Evolutionary conservation across 306 rosid genomes (phyloP), one percentile per base, ranked within the genome.

Genomic region (Vachellia collinsii): DNA sequence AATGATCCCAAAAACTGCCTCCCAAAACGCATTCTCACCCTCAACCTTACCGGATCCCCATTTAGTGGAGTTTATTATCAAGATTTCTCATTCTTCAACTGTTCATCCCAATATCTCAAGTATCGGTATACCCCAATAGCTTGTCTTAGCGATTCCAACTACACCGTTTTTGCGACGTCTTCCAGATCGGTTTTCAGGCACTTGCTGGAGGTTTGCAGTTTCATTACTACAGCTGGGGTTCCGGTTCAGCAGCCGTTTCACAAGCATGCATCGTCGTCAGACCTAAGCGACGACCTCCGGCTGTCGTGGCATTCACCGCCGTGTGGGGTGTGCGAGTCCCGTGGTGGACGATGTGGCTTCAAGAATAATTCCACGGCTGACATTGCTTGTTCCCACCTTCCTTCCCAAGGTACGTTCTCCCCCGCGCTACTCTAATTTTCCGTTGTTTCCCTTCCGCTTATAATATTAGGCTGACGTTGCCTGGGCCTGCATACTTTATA

Each of bases 1-100:
- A 94, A 89, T 70, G 98, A 94, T 77, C 98, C 96, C 23, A 62
- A 84, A 25, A 77, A 70, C 22, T 94, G 98, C 71, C 93, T 94
- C 41, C 90, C 98, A 0, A 76, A 75, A 77, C 86, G 76, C 3
- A 83, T 94, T 19, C 85, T 94, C 38, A 66, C 88, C 3, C 80
- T 94, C 6, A 87, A 83, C 63, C 90, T 94, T 67, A 65, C 91
- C 0, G 73, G 58, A 13, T 86, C 97, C 43, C 95, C 94, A 17
- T 94, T 87, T 53, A 36, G 10, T 8, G 88, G 85, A 3, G 78
- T 47, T 39, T 87, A 82, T 42, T 39, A 20, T 19, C 89, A 85
- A 43, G 67, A 76, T 1, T 92, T 94, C 34, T 72, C 87, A 2
- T 92, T 90, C 84, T 94, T 91, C 12, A 90, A 94, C 50, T 94